Base-by-base conservation (phyloP, 495 filamentous ascomycete species). In the Sabuloglossum arenarium region DNA sequence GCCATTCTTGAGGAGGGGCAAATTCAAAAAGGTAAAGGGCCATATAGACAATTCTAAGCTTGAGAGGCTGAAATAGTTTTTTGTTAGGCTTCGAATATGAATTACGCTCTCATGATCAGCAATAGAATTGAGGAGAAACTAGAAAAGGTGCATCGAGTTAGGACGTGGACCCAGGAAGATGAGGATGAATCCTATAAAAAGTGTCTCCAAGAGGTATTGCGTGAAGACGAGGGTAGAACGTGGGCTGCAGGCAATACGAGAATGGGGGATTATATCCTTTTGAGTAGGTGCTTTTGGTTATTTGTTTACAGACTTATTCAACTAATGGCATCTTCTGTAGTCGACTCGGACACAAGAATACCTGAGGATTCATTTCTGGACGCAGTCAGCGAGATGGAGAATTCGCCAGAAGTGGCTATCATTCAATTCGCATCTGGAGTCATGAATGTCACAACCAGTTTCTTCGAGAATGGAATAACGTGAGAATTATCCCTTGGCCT, bases 211-310 rank as follows among this genome's bases (percentile, higher is more conserved):
- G 69, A 75, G n/a, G 73, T 81, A 42, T 63, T 83, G 12, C 58
- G 69, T 24, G 71, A 76, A 58, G 79, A 79, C 57, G 72, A 83
- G 56, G 82, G 82, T 47, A 73, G 82, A 46, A 81, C 84, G 51
- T 85, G 82, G 81, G 84, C 84, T 32, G 84, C 84, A 63, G 84
- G 84, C 53, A 87, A 88, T 66, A 78, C 86, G 56, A 82, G 84
- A 46, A 68, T 88, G 51, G 84, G 84, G 59, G 84, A 88, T 65
- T 87, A 87, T 67, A 87, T 88, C 60, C 70, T 88, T 42, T 60
- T 77, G 47, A 76, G 61, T 61, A 61, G 32, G 59, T 50, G 1
- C 19, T 21, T n/a, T 3, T 4, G 19, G 14, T 19, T 51, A 6
- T 46, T 30, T 24, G 16, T 51, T 30, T 19, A 10, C 9, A n/a